Evolutionary conservation across 2,329 filamentous ascomycete genomes (phyloP), one percentile per base, ranked within the genome.

Genomic region (Aureobasidium leucospermi): DNA sequence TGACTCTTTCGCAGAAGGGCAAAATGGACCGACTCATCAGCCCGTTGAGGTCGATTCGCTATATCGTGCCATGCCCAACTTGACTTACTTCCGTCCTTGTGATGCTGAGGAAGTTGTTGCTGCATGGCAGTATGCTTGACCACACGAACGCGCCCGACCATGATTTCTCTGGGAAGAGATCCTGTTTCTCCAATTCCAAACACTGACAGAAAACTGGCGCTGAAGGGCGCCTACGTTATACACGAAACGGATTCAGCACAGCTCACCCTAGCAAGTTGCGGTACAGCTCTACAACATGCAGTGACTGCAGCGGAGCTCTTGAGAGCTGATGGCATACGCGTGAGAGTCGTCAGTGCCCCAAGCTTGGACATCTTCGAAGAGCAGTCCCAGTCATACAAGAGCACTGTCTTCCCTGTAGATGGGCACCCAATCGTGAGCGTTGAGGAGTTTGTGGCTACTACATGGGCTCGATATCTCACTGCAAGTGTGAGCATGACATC

Each of bases 11-110:
- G 83, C 79, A 19, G 81, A 76, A 39, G 83, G 84, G 1, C 79
- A 85, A 63, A 79, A 85, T 62, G 83, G 83, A 0, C 83, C 82
- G 0, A 85, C 83, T 0, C 83, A 86, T 63, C 83, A 86, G 67
- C 83, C 83, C 2, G 79, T 86, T 32, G 83, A 78, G 38, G 72
- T 86, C 0, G 77, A 79, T 9, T 69, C 77, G 0, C 72, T 86
- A 2, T 86, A 82, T 67, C 79, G 84, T 4, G 79, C 82, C 28
- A 86, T 86, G 82, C 83, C 83, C 0, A 85, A 85, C 61, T 63
- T 86, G 0, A 70, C 81, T 1, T 85, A 85, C 67, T 82, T 86
- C 59, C 79, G 83, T 0, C 83, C 83, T 0, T 76, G 76, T 48
- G 83, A 86, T 62, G 77, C 75, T 48, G 81, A 86, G 65, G 83